Evolutionary conservation across 345 rosid genomes (phyloP).

Genomic region (Camelina laxa): DNA sequence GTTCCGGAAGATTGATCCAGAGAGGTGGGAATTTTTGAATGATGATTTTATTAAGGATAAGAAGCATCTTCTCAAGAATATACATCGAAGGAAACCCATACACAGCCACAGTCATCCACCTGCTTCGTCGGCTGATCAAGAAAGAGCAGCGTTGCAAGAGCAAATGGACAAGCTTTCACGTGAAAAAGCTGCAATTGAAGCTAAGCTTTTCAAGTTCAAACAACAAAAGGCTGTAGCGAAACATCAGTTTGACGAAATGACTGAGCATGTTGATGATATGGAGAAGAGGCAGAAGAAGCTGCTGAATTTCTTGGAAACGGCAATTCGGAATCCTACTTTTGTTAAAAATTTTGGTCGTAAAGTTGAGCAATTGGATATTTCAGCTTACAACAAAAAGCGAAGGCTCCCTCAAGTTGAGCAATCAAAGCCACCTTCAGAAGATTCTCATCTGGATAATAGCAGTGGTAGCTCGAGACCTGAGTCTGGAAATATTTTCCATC

Average conservation of each 20-base stretch:
- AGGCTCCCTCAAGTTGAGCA: constrained; percentile 71
- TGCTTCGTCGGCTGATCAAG: constrained; percentile 57
- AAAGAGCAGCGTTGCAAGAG: constrained; percentile 71
- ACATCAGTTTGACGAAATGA: constrained; percentile 65
- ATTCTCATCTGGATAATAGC: constrained; percentile 60
- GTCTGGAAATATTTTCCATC: constrained; percentile 66
- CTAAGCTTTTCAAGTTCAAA: constrained; percentile 56
- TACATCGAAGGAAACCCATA: constrained; percentile 85
- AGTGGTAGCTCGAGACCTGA: constrained; percentile 66
- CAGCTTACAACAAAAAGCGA: constrained; percentile 78
- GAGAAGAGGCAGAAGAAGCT: constrained; percentile 73
- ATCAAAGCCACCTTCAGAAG: constrained; percentile 62
- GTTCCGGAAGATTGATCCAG: constrained; percentile 87
- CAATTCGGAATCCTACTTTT: constrained; percentile 60
- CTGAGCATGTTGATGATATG: constrained; percentile 56
- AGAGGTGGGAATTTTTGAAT: constrained; percentile 92
- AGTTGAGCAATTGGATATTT: constrained; percentile 71
- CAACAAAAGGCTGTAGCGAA: constrained; percentile 64
- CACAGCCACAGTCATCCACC: constrained; percentile 91
- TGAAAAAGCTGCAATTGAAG: constrained; percentile 74
- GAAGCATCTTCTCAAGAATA: constrained; percentile 89
- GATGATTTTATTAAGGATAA: constrained; percentile 85
- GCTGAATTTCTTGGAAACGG: constrained; percentile 59
- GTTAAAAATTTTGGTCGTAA: constrained; percentile 61
- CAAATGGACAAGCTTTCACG: constrained; percentile 69